Conservation (phyloP, 1,139 yeast genomes). For the Geotrichum bryndzae region DNA sequence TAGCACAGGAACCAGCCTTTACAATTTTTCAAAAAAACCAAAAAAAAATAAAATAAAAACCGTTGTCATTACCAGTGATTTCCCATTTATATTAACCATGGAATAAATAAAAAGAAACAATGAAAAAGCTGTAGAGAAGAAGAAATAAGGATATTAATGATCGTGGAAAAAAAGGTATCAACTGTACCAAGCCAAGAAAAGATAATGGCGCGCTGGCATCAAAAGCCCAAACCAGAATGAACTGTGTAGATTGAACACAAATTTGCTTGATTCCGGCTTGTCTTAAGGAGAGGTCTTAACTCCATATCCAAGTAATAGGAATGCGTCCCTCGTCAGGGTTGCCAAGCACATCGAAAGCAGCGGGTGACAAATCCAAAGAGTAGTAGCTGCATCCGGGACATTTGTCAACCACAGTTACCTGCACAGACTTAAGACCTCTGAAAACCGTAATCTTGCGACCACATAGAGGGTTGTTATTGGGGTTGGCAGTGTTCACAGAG, state of each 20-base stretch:
- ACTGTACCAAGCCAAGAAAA: neutral
- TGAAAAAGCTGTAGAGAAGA: neutral
- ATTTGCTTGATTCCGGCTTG: too few relatives aligned
- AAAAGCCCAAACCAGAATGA: neutral
- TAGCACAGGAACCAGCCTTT: neutral
- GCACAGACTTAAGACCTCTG: constrained; percentile 43
- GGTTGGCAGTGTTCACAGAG: constrained; percentile 30
- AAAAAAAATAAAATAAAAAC: neutral
- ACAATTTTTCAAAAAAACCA: neutral
- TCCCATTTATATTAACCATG: neutral
- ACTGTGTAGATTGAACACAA: neutral
- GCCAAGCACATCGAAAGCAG: constrained; percentile 45
- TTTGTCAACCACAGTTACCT: constrained; percentile 49
- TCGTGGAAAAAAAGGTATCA: neutral
- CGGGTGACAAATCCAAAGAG: constrained; percentile 49
- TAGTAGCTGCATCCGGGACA: constrained; percentile 47
- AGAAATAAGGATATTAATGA: neutral
- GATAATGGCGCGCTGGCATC: neutral
- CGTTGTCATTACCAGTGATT: neutral
- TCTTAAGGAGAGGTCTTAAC: neutral
- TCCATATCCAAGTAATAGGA: constrained; percentile 44
- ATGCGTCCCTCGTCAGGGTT: constrained; percentile 44
- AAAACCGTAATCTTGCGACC: constrained; percentile 43
- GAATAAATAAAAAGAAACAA: neutral
- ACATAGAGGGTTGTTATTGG: constrained; percentile 43